Evolutionary conservation across 257 asterid genomes (phyloP).

Genomic region (Agastache rugosa): DNA sequence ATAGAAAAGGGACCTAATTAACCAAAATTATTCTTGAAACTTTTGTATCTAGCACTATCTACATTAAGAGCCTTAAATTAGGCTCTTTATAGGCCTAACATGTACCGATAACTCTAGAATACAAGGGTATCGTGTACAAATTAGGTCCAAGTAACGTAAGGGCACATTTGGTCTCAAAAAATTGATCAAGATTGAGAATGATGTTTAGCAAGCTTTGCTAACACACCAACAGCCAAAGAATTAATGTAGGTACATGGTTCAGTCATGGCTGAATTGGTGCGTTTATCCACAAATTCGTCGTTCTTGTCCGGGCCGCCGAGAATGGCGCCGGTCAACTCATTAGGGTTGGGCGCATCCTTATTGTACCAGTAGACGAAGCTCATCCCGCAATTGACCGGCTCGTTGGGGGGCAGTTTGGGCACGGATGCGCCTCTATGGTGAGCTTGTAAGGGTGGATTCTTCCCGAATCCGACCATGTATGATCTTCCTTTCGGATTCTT

Average conservation of each 20-base stretch:
- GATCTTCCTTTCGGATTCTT: slow-evolving; percentile 66
- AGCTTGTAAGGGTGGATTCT: slow-evolving; percentile 70
- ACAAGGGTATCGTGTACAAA: no score
- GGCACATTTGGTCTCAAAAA: no score
- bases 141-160: no score
- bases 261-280: slow-evolving; percentile 62
- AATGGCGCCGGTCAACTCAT: slow-evolving; percentile 89
- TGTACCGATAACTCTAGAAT: no score
- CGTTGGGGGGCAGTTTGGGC: slow-evolving; percentile 43
- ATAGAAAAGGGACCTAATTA: no score
- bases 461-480: slow-evolving; percentile 91
- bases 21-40: no score
- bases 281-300: slow-evolving; percentile 61
- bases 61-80: no score
- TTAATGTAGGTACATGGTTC: slow-evolving; percentile 83
- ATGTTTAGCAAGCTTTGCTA: slow-evolving; percentile 68
- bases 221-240: slow-evolving; percentile 73
- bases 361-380: slow-evolving; percentile 66
- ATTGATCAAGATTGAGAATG: slow-evolving; percentile 49
- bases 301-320: slow-evolving; percentile 79
- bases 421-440: slow-evolving; percentile 95
- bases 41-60: no score
- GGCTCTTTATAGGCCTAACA: no score
- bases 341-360: slow-evolving; percentile 51
- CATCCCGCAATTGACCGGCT: slow-evolving; percentile 56